Conservation (phyloP, 1,284 basidiomycete species). For the Naganishia sp. region DNA sequence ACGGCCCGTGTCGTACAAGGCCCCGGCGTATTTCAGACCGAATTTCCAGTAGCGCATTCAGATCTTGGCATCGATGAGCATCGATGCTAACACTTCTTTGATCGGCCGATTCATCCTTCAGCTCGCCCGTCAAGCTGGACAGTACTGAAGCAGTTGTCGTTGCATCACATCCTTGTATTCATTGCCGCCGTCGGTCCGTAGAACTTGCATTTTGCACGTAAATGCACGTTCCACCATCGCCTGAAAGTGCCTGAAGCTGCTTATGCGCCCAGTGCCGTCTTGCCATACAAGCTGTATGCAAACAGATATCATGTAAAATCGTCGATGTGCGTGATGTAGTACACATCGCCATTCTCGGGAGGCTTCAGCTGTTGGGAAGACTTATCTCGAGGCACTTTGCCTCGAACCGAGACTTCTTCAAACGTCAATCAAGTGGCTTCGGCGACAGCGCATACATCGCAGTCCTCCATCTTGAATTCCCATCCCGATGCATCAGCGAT, state of each 20-base stretch:
- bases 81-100: slow-evolving; percentile 33
- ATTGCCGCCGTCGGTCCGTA: slow-evolving; percentile 39
- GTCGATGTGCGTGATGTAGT: slow-evolving; percentile 35
- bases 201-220: slow-evolving; percentile 19
- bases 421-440: slow-evolving; percentile 30
- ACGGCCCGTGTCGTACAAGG: slow-evolving; percentile 30
- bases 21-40: slow-evolving; percentile 20
- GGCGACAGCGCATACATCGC: slow-evolving; percentile 29
- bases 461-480: slow-evolving; percentile 25
- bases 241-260: slow-evolving; percentile 32
- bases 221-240: slow-evolving; percentile 28
- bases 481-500: background rate
- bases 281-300: slow-evolving; percentile 19
- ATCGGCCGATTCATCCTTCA: slow-evolving; percentile 42
- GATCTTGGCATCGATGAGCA: slow-evolving; percentile 26
- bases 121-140: slow-evolving; percentile 45
- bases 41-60: slow-evolving; percentile 31
- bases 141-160: slow-evolving; percentile 16
- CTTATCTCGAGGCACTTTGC: background rate
- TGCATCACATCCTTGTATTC: slow-evolving; percentile 34
- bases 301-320: slow-evolving; percentile 32
- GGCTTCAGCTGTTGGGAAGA: slow-evolving; percentile 31
- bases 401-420: background rate
- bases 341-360: slow-evolving; percentile 21
- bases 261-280: slow-evolving; percentile 21